Conservation (phyloP, 2,329 filamentous ascomycete genomes). For the Hypoxylon sp. region DNA sequence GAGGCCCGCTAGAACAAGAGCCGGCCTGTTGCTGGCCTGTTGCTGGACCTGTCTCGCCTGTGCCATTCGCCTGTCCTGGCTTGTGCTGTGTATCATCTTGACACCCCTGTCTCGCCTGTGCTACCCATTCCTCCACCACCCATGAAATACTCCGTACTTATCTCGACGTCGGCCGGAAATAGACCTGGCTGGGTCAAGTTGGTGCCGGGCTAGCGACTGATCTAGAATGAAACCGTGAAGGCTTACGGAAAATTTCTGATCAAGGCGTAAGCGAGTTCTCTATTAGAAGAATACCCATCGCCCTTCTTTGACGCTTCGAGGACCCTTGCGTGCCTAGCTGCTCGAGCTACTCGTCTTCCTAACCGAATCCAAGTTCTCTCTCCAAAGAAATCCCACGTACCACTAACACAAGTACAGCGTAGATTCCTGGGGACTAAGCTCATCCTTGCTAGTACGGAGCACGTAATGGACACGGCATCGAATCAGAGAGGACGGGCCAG, state of each 20-base stretch:
- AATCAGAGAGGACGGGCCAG: slow-evolving; percentile 14
- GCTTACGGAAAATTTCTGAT: slow-evolving; percentile 14
- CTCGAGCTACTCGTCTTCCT: slow-evolving; percentile 4
- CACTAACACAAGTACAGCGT: too few species aligned
- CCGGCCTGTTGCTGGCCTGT: slow-evolving; percentile 5
- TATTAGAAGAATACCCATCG: too few species aligned
- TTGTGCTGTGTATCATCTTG: too few species aligned
- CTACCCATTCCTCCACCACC: slow-evolving; percentile 29
- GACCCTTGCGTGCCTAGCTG: too few species aligned
- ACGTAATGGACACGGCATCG: slow-evolving; percentile 11
- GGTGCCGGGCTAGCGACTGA: not conserved
- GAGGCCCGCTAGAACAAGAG: not conserved
- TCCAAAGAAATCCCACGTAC: too few species aligned
- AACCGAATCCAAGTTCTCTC: slow-evolving; percentile 21
- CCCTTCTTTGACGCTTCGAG: not conserved
- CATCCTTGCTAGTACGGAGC: slow-evolving; percentile 21
- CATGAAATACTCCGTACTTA: not conserved
- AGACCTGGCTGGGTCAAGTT: slow-evolving; percentile 14
- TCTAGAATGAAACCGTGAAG: not conserved
- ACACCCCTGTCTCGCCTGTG: too few species aligned
- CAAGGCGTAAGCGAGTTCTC: slow-evolving; percentile 6
- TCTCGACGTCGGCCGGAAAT: slow-evolving; percentile 11
- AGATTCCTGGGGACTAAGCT: slow-evolving; percentile 12
- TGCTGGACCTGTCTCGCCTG: slow-evolving; percentile 32
- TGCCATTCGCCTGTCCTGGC: slow-evolving; percentile 32